Conservation (phyloP, 345 rosid genomes). For the Moricandia moricandioides region DNA sequence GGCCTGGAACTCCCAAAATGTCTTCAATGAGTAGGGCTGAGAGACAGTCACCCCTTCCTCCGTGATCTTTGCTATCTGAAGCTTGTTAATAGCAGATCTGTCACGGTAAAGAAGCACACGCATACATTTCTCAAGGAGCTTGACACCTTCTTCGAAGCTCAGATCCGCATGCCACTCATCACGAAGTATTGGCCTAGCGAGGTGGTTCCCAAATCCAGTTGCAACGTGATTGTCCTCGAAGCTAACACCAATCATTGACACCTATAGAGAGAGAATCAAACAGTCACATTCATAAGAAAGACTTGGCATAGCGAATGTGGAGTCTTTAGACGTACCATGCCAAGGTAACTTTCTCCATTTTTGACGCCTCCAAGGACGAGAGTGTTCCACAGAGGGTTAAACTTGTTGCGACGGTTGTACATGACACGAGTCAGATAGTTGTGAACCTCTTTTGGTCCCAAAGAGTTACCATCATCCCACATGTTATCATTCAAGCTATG, state of each 20-base stretch:
- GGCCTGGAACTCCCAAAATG: slow-evolving; percentile 78
- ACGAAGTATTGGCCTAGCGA: slow-evolving; percentile 93
- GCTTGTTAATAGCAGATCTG: slow-evolving; percentile 91
- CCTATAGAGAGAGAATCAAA: slow-evolving; percentile 44
- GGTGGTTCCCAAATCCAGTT: slow-evolving; percentile 98
- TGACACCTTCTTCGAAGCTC: slow-evolving; percentile 93
- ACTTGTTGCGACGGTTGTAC: slow-evolving; percentile 97
- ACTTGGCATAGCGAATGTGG: not conserved
- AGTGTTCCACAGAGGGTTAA: slow-evolving; percentile 96
- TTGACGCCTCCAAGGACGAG: slow-evolving; percentile 96
- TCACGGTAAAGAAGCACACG: slow-evolving; percentile 96
- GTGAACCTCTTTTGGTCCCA: slow-evolving; percentile 99
- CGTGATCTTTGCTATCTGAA: slow-evolving; percentile 90
- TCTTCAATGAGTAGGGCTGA: slow-evolving; percentile 84
- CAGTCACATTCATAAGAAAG: slow-evolving; percentile 2
- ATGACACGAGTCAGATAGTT: slow-evolving; percentile 90
- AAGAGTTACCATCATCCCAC: slow-evolving; percentile 99
- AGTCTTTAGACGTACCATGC: slow-evolving; percentile 51
- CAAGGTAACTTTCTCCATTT: slow-evolving; percentile 91
- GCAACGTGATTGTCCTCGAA: slow-evolving; percentile 91
- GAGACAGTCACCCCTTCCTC: slow-evolving; percentile 82
- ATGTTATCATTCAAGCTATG: slow-evolving; percentile 86
- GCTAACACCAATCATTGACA: slow-evolving; percentile 88
- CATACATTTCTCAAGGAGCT: slow-evolving; percentile 96
- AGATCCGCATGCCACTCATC: slow-evolving; percentile 86